Base-by-base conservation (phyloP, 2,329 filamentous ascomycete species). In the Coniella lustricola region DNA sequence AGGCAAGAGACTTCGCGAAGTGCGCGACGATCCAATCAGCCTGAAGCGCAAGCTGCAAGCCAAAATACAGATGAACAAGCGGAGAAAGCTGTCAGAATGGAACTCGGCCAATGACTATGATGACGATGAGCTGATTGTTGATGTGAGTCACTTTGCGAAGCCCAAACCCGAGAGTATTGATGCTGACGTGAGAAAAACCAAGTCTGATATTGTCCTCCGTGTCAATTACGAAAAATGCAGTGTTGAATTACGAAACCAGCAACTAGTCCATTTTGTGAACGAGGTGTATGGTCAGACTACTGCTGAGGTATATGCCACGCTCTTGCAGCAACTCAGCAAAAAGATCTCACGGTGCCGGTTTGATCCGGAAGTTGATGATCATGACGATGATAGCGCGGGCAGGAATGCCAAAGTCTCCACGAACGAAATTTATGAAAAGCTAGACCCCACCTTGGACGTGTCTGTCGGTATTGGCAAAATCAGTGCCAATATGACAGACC, bases 191-290 rank as follows among this genome's bases (percentile, higher is more conserved):
- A 13, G 25, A 10, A 3, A 45, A n/a, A n/a, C n/a, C n/a, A n/a
- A 53, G 50, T 43, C 47, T 43, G 78, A 85, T 50, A 72, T 90
- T 55, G 75, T 90, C 32, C 72, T 97, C 42, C 81, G 84, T 22
- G 73, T 96, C 47, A 96, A 95, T 62, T 84, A 88, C 59, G 85
- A 90, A 48, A 94, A 91, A 64, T 87, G 89, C 51, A 73, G 84
- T 7, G 87, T 96, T 9, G 82, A 87, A 43, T 73, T 95, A 54
- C 87, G 91, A 49, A 95, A 89, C 58, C 77, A 84, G 55, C 80
- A 82, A 17, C 80, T 97, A 3, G 80, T 84, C 45, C 74, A 81
- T n/a, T 78, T 90, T 49, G 88, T 82, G 1, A 75, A 82, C 44
- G 79, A 85, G 46, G 74, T 78, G 29, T 76, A 93, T 17, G 87